Percentiles rank a stretch among this genome's conserved stretches.
phyloP scores from a whole-genome alignment of 306 rosid species.

The Prunus fruticosa region DNA sequence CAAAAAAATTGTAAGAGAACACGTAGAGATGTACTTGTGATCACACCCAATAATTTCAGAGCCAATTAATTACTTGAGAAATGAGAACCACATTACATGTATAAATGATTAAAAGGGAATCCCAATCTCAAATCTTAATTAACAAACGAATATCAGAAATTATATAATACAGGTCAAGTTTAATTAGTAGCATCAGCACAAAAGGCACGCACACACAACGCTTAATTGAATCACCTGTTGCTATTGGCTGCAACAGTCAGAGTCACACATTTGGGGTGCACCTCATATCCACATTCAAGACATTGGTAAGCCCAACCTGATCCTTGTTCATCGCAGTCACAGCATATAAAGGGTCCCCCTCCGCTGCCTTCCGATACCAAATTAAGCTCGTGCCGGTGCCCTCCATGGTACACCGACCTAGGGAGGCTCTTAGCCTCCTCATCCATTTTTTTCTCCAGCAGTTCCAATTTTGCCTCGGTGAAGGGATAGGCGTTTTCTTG shows the following conservation, averaged over 20 bases:
- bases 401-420: slow-evolving; percentile 45
- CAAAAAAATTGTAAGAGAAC: too few relatives aligned
- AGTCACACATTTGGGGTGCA: slow-evolving; percentile 68
- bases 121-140: background rate
- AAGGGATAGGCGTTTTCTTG: slow-evolving; percentile 81
- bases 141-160: background rate
- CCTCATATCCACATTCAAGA: slow-evolving; percentile 87
- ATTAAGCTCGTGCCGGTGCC: slow-evolving; percentile 71
- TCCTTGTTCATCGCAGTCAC: slow-evolving; percentile 86
- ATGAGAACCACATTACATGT: background rate
- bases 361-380: slow-evolving; percentile 82
- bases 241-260: background rate
- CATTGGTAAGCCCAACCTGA: slow-evolving; percentile 93
- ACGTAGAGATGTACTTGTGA: too few relatives aligned
- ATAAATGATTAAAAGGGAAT: background rate
- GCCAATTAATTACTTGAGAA: background rate
- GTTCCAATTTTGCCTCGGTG: slow-evolving; percentile 54
- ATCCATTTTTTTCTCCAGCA: slow-evolving; percentile 58
- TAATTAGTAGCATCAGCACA: background rate
- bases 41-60: background rate
- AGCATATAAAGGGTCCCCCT: slow-evolving; percentile 91
- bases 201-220: background rate
- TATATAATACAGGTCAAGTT: background rate
- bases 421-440: slow-evolving; percentile 81
- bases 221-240: background rate